These are phyloP conservation scores for Phoma sp. DNA, from an alignment of 2,329 filamentous ascomycete species.

Conservation along the genomic window DNA sequence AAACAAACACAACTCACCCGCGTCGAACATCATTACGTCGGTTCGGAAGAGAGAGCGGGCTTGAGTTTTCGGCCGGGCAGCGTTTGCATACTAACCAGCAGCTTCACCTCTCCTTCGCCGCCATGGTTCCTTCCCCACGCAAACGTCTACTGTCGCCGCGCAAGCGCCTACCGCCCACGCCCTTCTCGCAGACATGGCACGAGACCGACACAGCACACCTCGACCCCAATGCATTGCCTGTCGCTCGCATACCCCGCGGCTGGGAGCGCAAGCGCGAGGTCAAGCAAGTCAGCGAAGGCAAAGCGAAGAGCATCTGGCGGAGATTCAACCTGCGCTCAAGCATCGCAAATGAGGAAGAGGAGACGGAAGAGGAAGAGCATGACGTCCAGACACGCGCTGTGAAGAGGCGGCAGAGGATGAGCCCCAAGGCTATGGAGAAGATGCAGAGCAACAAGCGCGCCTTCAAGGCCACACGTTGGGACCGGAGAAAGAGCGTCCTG, in stretches of 20 bases:
- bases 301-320: slow-evolving; percentile 58
- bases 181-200: slow-evolving; percentile 51
- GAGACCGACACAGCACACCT: slow-evolving; percentile 52
- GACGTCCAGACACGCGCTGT: slow-evolving; percentile 52
- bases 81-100: slow-evolving; percentile 23
- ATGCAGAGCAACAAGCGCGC: slow-evolving; percentile 38
- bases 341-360: slow-evolving; percentile 24
- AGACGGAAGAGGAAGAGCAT: slow-evolving; percentile 30
- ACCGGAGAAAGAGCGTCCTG: slow-evolving; percentile 45
- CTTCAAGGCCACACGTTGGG: slow-evolving; percentile 48
- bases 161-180: slow-evolving; percentile 32
- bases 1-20: slow-evolving; percentile 15
- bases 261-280: slow-evolving; percentile 59
- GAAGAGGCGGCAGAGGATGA: slow-evolving; percentile 54
- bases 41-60: background rate
- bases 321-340: slow-evolving; percentile 47
- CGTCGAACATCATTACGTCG: slow-evolving; percentile 14
- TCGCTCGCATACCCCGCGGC: slow-evolving; percentile 54
- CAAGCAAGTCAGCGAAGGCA: slow-evolving; percentile 46
- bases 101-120: slow-evolving; percentile 14
- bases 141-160: slow-evolving; percentile 39
- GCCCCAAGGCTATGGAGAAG: slow-evolving; percentile 42
- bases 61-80: background rate
- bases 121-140: slow-evolving; percentile 43
- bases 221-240: slow-evolving; percentile 50